Evolutionary conservation across 768 basidiomycete species (phyloP), one percentile per base, ranked within the genome.

Genomic region (Agrocybe chaxingu): DNA sequence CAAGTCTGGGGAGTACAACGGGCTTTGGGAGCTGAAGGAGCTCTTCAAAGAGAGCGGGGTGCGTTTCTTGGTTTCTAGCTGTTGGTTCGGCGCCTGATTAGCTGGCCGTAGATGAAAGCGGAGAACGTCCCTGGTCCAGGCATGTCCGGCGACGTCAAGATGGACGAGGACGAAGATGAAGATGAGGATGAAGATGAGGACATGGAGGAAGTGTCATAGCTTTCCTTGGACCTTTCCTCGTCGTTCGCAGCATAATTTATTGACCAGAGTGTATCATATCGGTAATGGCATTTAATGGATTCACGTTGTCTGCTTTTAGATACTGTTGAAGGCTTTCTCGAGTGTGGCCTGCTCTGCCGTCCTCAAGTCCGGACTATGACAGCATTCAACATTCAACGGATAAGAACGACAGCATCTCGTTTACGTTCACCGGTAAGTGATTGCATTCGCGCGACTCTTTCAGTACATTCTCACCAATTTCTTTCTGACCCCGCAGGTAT

Each of bases 1-100:
- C 64, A 82, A 86, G 45, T 84, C 82, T 41, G 92, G 92, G 35
- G 91, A 94, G 67, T 73, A 80, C 63, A 88, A 86, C 45, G 89
- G 89, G 7, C 68, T 83, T 52, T 94, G 86, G 84, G 87, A 90
- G 65, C 76, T 93, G 56, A 82, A 84, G 59, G 81, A 84, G 45
- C 84, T 80, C 56, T 90, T 79, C 66, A 85, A 84, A 57, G 81
- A 80, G 50, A 78, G 76, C 16, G 81, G 78, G 67, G 81, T 85
- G 45, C 54, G 78, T 71, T 46, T 56, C 7, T 44, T 48, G 35
- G 13, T 40, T 34, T 3, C n/a, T 40, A 3, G 11, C 18, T 8
- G 38, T 18, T 13, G n/a, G 30, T 24, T 2, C 31, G 11, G 10
- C 30, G 32, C 42, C 16, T 55, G 7, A 37, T 13, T 12, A 11